These are phyloP conservation scores for Dalechampia spathulata DNA, from an alignment of 441 rosid genomes.

Conservation along the genomic window DNA sequence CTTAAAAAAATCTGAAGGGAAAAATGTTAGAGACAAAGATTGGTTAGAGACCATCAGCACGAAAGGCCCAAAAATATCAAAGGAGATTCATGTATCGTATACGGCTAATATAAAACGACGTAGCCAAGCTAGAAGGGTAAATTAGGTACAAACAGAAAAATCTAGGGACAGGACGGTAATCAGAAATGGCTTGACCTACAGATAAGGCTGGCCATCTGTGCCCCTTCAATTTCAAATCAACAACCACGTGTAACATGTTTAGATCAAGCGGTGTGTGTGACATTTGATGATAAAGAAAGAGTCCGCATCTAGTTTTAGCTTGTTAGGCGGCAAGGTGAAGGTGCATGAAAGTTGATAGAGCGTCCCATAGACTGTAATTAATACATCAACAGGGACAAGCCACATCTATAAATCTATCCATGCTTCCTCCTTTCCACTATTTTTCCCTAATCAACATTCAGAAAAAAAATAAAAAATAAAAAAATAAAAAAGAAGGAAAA, in stretches of 20 bases:
- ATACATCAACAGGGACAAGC: too few species aligned
- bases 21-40: too few species aligned
- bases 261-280: background rate
- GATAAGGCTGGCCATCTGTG: background rate
- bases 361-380: too few species aligned
- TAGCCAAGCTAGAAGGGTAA: slow-evolving; percentile 4
- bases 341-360: slow-evolving; percentile 19
- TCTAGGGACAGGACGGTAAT: slow-evolving; percentile 5
- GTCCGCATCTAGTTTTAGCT: background rate
- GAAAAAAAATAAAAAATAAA: background rate
- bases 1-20: too few species aligned
- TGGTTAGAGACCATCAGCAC: too few species aligned
- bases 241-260: background rate
- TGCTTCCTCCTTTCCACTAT: too few species aligned
- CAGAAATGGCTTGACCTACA: background rate
- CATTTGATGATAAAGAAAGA: background rate
- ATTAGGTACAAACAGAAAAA: background rate
- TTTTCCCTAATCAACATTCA: too few species aligned
- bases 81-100: slow-evolving; percentile 5
- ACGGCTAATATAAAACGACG: slow-evolving; percentile 22
- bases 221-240: background rate
- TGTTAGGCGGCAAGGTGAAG: background rate
- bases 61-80: background rate
- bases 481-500: background rate
- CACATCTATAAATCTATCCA: too few species aligned